Conservation (phyloP, 345 rosid genomes). For the Noccaea caerulescens region DNA sequence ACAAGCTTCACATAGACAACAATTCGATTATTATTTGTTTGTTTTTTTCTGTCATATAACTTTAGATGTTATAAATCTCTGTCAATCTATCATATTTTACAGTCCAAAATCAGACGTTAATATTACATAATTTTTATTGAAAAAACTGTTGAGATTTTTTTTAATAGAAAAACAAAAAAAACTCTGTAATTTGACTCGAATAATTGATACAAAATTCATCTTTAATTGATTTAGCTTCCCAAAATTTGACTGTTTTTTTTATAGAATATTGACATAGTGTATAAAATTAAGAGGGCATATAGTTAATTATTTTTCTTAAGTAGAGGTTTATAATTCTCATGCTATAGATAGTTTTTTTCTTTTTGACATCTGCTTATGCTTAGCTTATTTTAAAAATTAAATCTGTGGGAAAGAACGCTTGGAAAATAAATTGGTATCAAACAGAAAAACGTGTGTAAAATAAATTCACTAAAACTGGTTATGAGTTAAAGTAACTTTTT, state of each 20-base stretch:
- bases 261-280: too few relatives aligned
- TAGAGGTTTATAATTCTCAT: conserved; percentile 19
- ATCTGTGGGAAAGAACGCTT: conserved; percentile 22
- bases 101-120: neutral
- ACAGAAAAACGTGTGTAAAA: conserved; percentile 38
- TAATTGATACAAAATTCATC: neutral
- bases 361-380: neutral
- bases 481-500: conserved; percentile 27
- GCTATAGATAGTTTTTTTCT: neutral
- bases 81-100: neutral
- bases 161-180: neutral
- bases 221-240: neutral
- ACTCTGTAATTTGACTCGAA: neutral
- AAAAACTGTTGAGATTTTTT: neutral
- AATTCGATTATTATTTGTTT: conserved; percentile 17
- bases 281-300: neutral
- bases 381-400: conserved; percentile 10
- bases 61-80: neutral
- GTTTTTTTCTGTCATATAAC: neutral
- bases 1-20: conserved; percentile 55
- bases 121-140: neutral
- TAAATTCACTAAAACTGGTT: conserved; percentile 31
- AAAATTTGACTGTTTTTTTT: neutral
- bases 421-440: conserved; percentile 14
- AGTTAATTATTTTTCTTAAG: neutral